Evolutionary conservation across 441 rosid species (phyloP).

Genomic region (Pelargonium cotyledonis): DNA sequence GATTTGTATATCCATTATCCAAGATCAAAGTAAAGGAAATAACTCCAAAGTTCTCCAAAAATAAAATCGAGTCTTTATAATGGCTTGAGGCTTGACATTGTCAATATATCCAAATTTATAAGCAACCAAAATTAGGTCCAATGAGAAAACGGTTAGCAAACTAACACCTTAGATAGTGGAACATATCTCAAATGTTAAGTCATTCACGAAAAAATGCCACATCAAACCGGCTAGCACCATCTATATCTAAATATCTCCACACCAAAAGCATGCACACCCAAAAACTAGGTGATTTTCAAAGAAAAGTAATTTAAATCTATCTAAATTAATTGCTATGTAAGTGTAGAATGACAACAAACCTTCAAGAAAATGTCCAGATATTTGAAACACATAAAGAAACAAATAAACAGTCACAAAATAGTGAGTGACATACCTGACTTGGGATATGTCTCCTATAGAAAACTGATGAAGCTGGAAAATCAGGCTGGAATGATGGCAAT

Average conservation of each 20-base stretch:
- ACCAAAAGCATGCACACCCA: neutral
- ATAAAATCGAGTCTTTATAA: neutral
- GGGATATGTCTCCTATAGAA: conserved; percentile 72
- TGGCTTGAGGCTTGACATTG: neutral
- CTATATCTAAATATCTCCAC: neutral
- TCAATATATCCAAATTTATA: neutral
- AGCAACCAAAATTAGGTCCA: neutral
- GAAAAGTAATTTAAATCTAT: neutral
- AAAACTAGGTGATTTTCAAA: neutral
- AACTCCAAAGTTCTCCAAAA: neutral
- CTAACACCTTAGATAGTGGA: too few species aligned
- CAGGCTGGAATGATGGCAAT: conserved; percentile 41
- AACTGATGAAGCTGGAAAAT: conserved; percentile 53
- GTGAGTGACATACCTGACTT: conserved; percentile 67
- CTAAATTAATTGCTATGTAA: neutral
- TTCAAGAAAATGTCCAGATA: conserved; percentile 88
- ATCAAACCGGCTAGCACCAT: neutral
- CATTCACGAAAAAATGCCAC: neutral
- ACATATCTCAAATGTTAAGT: neutral
- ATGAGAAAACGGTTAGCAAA: too few species aligned
- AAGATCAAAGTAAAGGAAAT: neutral
- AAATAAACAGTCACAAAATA: too few species aligned
- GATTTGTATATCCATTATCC: too few species aligned
- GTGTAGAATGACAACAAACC: conserved; percentile 20
- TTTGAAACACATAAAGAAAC: too few species aligned